These are phyloP conservation scores for Magnolia officinalis DNA, from an alignment of 164 flowering plant species.

Conservation along the genomic window DNA sequence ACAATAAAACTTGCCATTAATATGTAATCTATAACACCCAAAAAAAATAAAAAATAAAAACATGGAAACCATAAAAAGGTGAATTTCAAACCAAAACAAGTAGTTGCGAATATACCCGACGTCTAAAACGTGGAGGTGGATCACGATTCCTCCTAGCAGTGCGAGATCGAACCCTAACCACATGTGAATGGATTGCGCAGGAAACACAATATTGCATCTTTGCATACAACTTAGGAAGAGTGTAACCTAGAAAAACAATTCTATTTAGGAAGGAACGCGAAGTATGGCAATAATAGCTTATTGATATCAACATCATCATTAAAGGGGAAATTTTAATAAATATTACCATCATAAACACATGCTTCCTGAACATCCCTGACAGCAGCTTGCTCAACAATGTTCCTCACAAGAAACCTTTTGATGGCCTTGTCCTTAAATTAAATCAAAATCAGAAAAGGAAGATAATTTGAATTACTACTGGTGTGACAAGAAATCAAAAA, in stretches of 20 bases:
- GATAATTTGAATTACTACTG: background rate
- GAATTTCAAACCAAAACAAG: background rate
- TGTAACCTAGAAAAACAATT: slow-evolving; percentile 37
- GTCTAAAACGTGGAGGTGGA: slow-evolving; percentile 88
- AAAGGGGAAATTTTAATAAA: background rate
- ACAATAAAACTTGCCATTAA: background rate
- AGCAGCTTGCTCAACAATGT: slow-evolving; percentile 95
- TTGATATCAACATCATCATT: background rate
- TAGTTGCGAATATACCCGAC: slow-evolving; percentile 47
- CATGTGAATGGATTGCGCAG: slow-evolving; percentile 93
- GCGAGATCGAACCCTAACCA: slow-evolving; percentile 90
- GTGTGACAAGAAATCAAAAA: background rate
- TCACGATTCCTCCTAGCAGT: slow-evolving; percentile 76
- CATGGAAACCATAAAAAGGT: background rate
- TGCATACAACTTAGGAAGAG: slow-evolving; percentile 87
- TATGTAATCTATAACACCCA: background rate
- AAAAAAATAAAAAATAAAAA: too few species aligned
- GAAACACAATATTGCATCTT: slow-evolving; percentile 97
- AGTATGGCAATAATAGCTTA: background rate
- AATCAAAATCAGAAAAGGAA: background rate
- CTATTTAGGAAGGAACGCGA: background rate
- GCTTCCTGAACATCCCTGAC: slow-evolving; percentile 92
- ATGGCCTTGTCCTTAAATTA: slow-evolving; percentile 73
- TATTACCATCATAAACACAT: slow-evolving; percentile 70
- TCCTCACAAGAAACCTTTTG: slow-evolving; percentile 90